A percentile compares a stretch with the other conserved stretches of the same genome.
These are phyloP conservation scores for Fagopyrum esculentum DNA, from an alignment of 148 eudicot species.

Conservation along the genomic window DNA sequence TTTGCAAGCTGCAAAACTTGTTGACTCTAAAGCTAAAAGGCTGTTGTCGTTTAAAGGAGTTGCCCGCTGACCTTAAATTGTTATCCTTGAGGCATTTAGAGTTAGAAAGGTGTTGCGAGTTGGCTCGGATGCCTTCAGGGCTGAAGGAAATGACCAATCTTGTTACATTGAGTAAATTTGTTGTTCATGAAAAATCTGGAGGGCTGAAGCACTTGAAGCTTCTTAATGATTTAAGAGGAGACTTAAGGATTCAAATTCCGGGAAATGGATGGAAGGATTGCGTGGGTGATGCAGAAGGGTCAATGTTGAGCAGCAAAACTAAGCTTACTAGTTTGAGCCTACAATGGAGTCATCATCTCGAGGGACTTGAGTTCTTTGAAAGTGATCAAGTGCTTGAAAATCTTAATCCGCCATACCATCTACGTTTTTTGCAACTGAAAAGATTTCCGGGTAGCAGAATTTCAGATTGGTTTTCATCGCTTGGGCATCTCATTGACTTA, in stretches of 20 bases:
- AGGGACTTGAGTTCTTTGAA: neutral
- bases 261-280: neutral
- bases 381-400: neutral
- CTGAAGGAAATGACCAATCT: conserved; percentile 12
- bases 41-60: conserved; percentile 5
- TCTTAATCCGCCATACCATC: neutral
- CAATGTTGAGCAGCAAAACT: neutral
- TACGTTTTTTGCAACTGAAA: neutral
- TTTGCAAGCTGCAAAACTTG: conserved; percentile 12
- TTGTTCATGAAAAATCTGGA: neutral
- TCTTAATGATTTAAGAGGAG: neutral
- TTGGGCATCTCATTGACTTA: neutral
- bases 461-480: neutral
- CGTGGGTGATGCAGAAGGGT: neutral
- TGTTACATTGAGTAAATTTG: neutral
- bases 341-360: neutral
- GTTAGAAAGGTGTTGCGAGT: conserved; percentile 9
- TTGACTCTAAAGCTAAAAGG: conserved; percentile 12
- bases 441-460: neutral
- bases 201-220: neutral
- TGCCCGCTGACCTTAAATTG: conserved; percentile 14
- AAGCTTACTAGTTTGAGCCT: neutral
- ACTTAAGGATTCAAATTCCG: neutral
- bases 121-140: conserved; percentile 16
- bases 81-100: conserved; percentile 18